These are phyloP conservation scores for Rhizophora mangle DNA, from an alignment of 345 rosid genomes.

Conservation along the genomic window DNA sequence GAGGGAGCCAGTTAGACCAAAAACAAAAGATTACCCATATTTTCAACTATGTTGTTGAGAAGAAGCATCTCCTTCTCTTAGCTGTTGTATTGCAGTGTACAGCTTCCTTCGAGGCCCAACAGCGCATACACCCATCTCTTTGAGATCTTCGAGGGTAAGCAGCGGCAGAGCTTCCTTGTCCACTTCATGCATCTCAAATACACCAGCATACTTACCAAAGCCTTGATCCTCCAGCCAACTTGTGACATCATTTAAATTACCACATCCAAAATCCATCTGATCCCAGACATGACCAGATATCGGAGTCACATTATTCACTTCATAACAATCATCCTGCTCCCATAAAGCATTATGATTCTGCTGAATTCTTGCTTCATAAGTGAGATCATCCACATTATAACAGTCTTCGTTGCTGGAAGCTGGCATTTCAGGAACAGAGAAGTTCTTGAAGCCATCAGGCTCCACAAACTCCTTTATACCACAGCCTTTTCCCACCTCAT, in stretches of 20 bases:
- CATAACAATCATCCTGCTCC: constrained; percentile 20
- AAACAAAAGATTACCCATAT: constrained; percentile 10
- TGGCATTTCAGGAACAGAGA: constrained; percentile 14
- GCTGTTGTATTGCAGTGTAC: constrained; percentile 43
- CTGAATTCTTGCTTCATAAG: constrained; percentile 11
- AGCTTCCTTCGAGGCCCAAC: constrained; percentile 59
- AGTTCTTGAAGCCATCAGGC: constrained; percentile 18
- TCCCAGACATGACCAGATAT: constrained; percentile 17
- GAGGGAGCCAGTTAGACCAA: constrained; percentile 11
- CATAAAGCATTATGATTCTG: constrained; percentile 15
- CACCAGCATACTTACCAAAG: constrained; percentile 43
- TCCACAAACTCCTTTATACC: constrained; percentile 19
- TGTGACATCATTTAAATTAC: constrained; percentile 25
- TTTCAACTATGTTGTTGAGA: constrained; percentile 10
- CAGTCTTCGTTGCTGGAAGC: constrained; percentile 34
- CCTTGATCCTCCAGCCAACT: constrained; percentile 53
- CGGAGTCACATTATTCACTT: constrained; percentile 13
- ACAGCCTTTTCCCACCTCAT: constrained; percentile 26
- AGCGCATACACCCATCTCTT: constrained; percentile 55
- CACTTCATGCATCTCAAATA: constrained; percentile 54
- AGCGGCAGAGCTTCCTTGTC: constrained; percentile 50
- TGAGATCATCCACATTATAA: constrained; percentile 24
- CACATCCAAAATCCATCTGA: constrained; percentile 6
- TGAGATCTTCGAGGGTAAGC: constrained; percentile 58
- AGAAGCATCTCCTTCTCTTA: constrained; percentile 29